Base-by-base conservation (phyloP, 1,284 basidiomycete genomes). In the Rhodotorula glutinis region DNA sequence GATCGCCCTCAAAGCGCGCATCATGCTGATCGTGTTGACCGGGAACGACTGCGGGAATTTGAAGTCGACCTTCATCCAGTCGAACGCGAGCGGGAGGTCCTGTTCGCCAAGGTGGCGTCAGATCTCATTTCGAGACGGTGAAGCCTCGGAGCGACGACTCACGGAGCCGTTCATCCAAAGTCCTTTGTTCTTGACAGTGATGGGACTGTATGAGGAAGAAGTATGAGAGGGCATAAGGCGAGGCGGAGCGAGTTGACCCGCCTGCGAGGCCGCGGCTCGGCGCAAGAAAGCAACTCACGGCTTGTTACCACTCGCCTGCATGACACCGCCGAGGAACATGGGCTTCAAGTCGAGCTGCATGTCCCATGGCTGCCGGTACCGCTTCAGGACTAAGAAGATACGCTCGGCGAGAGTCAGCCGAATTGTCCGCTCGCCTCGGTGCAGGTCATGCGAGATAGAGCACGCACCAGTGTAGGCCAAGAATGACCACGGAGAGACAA, bases 121-220 rank as follows among this genome's bases (percentile, higher is more conserved):
- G n/a, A n/a, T n/a, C n/a, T n/a, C n/a, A n/a, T n/a, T n/a, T n/a
- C n/a, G n/a, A n/a, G n/a, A n/a, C n/a, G n/a, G n/a, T n/a, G n/a
- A n/a, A n/a, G n/a, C n/a, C 13, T 4, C 44, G 30, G 14, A 14
- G 44, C 33, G 10, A 47, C 23, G 0, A 60, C 62, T 54, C 57
- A 73, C 71, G 9, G 16, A 3, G 3, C 27, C 27, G 47, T 65
- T 66, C 71, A 73, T 73, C 63, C 69, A 73, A 0, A 30, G 21
- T 1, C 66, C 69, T 33, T 66, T 69, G 61, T 69, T 69, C 41
- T 59, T 58, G 56, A 68, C 52, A 2, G 9, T 62, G 41, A 68
- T 10, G 25, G 66, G 66, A 0, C 64, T 66, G 29, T 29, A 30
- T 38, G 7, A 11, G 33, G n/a, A n/a, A n/a, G n/a, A n/a, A n/a